These are phyloP conservation scores for Uronychia setigera DNA, from an alignment of 73 alveolate genomes.

Conservation along the genomic window DNA sequence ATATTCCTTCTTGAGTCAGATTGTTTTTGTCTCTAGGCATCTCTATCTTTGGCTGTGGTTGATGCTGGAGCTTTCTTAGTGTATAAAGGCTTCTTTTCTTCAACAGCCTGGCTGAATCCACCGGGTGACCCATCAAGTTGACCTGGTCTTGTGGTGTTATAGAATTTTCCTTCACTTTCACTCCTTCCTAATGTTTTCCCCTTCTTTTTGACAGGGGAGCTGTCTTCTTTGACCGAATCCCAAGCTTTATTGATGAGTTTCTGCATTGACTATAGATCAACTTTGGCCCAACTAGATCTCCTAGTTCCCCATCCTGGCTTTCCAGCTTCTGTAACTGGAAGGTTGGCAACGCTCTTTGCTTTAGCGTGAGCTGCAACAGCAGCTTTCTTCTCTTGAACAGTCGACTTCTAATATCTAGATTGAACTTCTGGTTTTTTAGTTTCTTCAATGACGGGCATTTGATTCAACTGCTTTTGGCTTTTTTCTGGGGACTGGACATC, in stretches of 20 bases:
- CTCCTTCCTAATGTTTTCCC: neutral
- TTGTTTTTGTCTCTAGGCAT: neutral
- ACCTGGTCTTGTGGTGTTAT: neutral
- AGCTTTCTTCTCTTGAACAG: neutral
- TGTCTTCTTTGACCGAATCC: neutral
- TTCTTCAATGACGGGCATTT: neutral
- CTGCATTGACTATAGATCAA: neutral
- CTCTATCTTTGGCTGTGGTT: neutral
- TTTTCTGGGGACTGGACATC: neutral
- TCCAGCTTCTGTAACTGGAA: neutral
- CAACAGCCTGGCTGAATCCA: neutral
- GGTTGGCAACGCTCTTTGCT: neutral
- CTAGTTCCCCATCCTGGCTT: constrained; percentile 2
- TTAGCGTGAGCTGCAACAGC: neutral
- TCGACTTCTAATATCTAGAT: neutral
- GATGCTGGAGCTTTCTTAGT: neutral
- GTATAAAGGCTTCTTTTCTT: neutral
- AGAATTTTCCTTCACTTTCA: neutral
- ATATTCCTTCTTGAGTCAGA: neutral
- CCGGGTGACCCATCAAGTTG: neutral
- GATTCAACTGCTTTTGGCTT: neutral
- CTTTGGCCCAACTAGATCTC: neutral
- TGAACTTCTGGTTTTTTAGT: neutral
- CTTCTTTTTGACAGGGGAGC: neutral
- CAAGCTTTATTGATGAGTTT: neutral